These are phyloP conservation scores for Thoreauomyces humboldtii DNA, from an alignment of 192 early-diverging fungal genomes.

Conservation along the genomic window DNA sequence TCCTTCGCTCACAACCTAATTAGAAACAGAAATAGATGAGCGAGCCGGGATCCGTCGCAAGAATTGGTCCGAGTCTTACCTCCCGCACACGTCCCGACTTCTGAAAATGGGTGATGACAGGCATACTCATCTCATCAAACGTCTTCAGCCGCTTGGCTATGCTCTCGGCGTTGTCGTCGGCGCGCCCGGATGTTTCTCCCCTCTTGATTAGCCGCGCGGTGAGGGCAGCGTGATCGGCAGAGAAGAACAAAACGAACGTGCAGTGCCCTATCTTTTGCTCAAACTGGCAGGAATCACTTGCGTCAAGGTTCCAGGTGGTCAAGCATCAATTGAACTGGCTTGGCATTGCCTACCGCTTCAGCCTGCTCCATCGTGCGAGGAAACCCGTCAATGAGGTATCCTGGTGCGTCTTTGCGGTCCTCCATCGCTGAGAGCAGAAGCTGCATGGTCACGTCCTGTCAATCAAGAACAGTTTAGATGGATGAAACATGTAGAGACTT, in stretches of 20 bases:
- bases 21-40: not conserved
- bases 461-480: not conserved
- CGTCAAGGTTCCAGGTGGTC: not conserved
- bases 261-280: slow-evolving; percentile 54
- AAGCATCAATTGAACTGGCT: not conserved
- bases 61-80: not conserved
- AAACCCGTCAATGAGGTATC: slow-evolving; percentile 65
- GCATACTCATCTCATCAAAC: slow-evolving; percentile 80
- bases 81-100: slow-evolving; percentile 32
- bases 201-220: slow-evolving; percentile 83
- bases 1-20: slow-evolving; percentile 15
- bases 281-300: not conserved
- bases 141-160: slow-evolving; percentile 92
- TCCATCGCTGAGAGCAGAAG: slow-evolving; percentile 41
- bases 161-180: slow-evolving; percentile 90
- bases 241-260: slow-evolving; percentile 83
- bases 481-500: not conserved
- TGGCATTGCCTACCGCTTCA: slow-evolving; percentile 17
- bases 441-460: slow-evolving; percentile 37
- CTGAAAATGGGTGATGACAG: slow-evolving; percentile 74
- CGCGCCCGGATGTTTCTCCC: slow-evolving; percentile 84
- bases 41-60: not conserved
- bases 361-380: slow-evolving; percentile 65
- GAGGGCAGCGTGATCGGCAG: slow-evolving; percentile 83
- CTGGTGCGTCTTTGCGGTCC: slow-evolving; percentile 16